Percentiles rank a stretch among this genome's conserved stretches.
Conservation (phyloP, 1,284 basidiomycete genomes). For the Sporisorium reilianum region DNA sequence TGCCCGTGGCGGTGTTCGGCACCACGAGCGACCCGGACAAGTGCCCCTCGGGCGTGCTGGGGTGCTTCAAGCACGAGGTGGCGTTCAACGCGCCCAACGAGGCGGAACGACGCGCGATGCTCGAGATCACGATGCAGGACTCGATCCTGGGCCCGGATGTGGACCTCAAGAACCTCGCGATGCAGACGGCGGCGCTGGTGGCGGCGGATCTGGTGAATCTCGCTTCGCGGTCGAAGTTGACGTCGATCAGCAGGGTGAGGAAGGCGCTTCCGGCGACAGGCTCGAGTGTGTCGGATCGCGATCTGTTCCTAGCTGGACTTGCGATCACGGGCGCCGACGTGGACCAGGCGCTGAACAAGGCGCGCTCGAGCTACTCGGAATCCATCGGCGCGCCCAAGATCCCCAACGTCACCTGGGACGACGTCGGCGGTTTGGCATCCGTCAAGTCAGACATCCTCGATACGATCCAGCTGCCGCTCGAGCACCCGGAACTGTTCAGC, state of each 20-base stretch:
- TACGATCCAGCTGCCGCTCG: constrained; percentile 93
- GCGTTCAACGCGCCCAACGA: constrained; percentile 82
- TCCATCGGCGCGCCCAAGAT: constrained; percentile 97
- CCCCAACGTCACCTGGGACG: constrained; percentile 96
- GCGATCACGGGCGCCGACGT: constrained; percentile 79
- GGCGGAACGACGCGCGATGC: constrained; percentile 77
- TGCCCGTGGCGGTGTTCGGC: constrained; percentile 72
- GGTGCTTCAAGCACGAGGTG: constrained; percentile 89
- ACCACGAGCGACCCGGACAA: constrained; percentile 80
- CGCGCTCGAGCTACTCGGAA: constrained; percentile 85
- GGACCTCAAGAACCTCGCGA: constrained; percentile 79
- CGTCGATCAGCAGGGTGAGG: constrained; percentile 75
- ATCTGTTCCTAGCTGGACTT: constrained; percentile 72
- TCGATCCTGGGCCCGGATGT: constrained; percentile 80
- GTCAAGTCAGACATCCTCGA: constrained; percentile 96
- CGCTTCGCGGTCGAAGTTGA: constrained; percentile 76
- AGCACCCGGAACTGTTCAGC: constrained; percentile 92
- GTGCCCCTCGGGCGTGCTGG: constrained; percentile 78
- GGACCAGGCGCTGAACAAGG: constrained; percentile 79
- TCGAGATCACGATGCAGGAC: constrained; percentile 73
- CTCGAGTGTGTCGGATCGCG: constrained; percentile 24
- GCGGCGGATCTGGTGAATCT: constrained; percentile 85
- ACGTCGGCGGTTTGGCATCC: constrained; percentile 88
- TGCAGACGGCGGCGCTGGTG: constrained; percentile 90
- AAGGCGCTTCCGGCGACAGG: constrained; percentile 45